These are phyloP conservation scores for Tremella mesenterica DNA, from an alignment of 768 basidiomycete species.

Conservation along the genomic window DNA sequence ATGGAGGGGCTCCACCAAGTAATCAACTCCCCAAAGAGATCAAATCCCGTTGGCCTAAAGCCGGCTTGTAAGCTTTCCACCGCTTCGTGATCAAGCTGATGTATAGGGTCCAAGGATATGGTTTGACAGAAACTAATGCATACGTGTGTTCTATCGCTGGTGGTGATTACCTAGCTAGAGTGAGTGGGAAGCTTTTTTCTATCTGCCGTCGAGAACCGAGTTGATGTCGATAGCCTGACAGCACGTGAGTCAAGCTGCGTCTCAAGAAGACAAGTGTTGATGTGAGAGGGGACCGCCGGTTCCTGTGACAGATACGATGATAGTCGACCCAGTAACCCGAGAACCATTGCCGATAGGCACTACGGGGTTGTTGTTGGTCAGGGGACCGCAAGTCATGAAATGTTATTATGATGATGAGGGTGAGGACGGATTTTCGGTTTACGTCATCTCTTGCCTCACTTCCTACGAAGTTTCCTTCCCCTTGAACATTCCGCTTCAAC, in stretches of 20 bases:
- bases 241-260: conserved; percentile 25
- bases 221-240: conserved; percentile 25
- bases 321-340: conserved; percentile 27
- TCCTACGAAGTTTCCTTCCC: too few relatives aligned
- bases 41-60: conserved; percentile 31
- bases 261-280: neutral
- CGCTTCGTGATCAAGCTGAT: neutral
- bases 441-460: too few relatives aligned
- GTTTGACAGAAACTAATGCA: conserved; percentile 38
- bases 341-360: conserved; percentile 16
- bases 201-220: neutral
- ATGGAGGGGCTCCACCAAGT: conserved; percentile 36
- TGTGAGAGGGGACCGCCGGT: conserved; percentile 31
- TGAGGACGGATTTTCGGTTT: too few relatives aligned
- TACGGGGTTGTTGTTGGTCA: conserved; percentile 25
- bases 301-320: conserved; percentile 27
- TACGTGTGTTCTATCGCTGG: conserved; percentile 39
- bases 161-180: conserved; percentile 24
- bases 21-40: conserved; percentile 29
- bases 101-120: conserved; percentile 36
- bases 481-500: too few relatives aligned
- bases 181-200: conserved; percentile 15
- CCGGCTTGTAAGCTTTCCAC: conserved; percentile 34
- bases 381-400: conserved; percentile 41
- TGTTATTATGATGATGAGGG: conserved; percentile 30